Evolutionary conservation across 2,329 filamentous ascomycete genomes (phyloP).

Genomic region (Pestalotiopsis sp.): DNA sequence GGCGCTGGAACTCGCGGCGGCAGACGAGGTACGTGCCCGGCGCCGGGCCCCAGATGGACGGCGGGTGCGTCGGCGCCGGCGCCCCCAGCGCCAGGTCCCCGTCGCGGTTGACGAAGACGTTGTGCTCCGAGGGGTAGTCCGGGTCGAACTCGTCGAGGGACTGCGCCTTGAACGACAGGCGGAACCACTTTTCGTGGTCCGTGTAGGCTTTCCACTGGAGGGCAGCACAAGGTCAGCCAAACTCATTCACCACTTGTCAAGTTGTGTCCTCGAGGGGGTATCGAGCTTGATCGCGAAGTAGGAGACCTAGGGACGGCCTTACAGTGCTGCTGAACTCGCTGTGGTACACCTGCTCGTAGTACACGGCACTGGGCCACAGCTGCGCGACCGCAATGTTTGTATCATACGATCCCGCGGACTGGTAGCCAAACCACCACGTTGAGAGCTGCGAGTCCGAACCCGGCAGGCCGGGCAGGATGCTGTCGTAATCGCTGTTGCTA

Average conservation of each 20-base stretch:
- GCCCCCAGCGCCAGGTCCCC: conserved; percentile 2
- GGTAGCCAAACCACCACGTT: conserved; percentile 3
- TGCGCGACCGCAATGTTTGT: neutral
- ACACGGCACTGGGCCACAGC: neutral
- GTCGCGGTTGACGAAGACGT: conserved; percentile 4
- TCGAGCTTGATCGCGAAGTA: too few species aligned
- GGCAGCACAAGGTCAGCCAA: neutral
- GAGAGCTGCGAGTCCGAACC: neutral
- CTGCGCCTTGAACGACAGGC: conserved; percentile 3
- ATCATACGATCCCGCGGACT: neutral
- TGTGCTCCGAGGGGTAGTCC: conserved; percentile 3
- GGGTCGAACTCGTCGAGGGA: conserved; percentile 6
- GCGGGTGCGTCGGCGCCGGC: neutral
- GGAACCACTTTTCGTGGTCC: neutral
- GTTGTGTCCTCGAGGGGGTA: too few species aligned
- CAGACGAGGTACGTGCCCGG: conserved; percentile 3
- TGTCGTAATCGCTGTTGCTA: neutral
- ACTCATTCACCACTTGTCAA: too few species aligned
- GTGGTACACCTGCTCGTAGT: conserved; percentile 2
- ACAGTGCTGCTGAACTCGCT: neutral
- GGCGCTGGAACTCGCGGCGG: neutral
- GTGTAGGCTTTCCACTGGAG: neutral
- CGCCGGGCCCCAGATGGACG: neutral
- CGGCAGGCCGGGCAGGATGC: neutral
- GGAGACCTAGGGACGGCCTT: neutral